phyloP scores from a whole-genome alignment of 768 basidiomycete genomes.

The Podaxis sp. region DNA sequence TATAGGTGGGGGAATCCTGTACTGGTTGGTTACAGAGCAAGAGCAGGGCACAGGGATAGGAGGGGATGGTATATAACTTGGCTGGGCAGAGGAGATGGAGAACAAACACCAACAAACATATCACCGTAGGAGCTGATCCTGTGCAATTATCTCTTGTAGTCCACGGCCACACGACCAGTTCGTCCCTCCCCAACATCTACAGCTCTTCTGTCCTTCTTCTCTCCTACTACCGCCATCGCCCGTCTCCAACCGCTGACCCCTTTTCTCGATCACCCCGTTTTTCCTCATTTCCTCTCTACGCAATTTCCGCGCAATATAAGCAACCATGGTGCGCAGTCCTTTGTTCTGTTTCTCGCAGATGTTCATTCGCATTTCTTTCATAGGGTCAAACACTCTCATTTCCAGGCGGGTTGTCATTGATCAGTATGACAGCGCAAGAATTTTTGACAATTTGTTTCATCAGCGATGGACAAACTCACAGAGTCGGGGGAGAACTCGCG shows the following conservation, averaged over 20 bases:
- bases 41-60: not conserved
- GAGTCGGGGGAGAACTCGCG: slow-evolving; percentile 69
- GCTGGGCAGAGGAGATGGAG: not conserved
- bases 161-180: slow-evolving; percentile 38
- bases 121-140: slow-evolving; percentile 1
- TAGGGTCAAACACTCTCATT: slow-evolving; percentile 87
- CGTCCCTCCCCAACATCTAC: slow-evolving; percentile 27
- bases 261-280: slow-evolving; percentile 12
- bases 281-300: not conserved
- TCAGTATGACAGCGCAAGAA: not conserved
- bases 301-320: slow-evolving; percentile 7
- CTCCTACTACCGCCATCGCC: slow-evolving; percentile 12
- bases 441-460: slow-evolving; percentile 18
- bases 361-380: slow-evolving; percentile 20
- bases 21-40: not conserved
- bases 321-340: slow-evolving; percentile 33
- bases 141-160: slow-evolving; percentile 17
- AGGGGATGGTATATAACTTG: not conserved
- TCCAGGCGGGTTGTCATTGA: slow-evolving; percentile 53
- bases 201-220: slow-evolving; percentile 15
- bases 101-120: slow-evolving; percentile 32
- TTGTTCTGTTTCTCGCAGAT: slow-evolving; percentile 16
- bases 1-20: not conserved
- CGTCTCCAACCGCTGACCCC: slow-evolving; percentile 10
- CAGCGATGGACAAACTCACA: slow-evolving; percentile 83